Evolutionary conservation across 2,329 filamentous ascomycete genomes (phyloP), one percentile per base, ranked within the genome.

Genomic region (Intubia oerlemansii): DNA sequence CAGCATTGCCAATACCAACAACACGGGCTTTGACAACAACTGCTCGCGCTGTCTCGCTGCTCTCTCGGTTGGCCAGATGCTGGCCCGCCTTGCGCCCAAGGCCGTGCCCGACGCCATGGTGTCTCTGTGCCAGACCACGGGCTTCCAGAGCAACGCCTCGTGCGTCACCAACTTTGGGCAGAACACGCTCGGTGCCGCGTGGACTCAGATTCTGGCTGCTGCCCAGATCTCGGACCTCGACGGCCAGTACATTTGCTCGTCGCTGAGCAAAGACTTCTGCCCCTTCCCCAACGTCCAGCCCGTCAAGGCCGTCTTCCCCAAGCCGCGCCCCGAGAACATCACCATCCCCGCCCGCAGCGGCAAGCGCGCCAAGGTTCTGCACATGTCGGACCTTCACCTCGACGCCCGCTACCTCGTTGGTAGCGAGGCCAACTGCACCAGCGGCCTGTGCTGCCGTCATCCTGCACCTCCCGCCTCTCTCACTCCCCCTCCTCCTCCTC

Each of bases 301-400:
- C 0, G 42, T 60, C 17, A 51, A 62, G 36, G 55, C 49, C 2
- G 51, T 52, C 1, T 69, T 68, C 32, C 54, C 61, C 7, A 67
- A 65, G 39, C 56, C 60, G 3, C 66, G 59, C 38, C 63, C 62
- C 2, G 42, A 36, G 4, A 51, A 59, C 36, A 40, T 47, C 5
- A 49, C 39, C 6, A 44, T 43, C 3, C 61, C 59, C 1, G 47
- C 47, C 30, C 41, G 59, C 11, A 66, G 56, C 36, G 64, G 63
- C 5, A 48, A 62, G 36, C 49, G 54, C 5, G 57, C 67, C 36
- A 56, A 59, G 37, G 49, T 71, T 5, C 60, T 67, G 15, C 66
- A 71, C 39, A 62, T 62, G 42, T 66, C 60, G 10, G 66, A 71
- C 36, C 62, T 66, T 24, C 66, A 70, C 33, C 47, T 70, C 2